Evolutionary conservation across 2,329 filamentous ascomycete species (phyloP).

Genomic region (Trichoderma sp.): DNA sequence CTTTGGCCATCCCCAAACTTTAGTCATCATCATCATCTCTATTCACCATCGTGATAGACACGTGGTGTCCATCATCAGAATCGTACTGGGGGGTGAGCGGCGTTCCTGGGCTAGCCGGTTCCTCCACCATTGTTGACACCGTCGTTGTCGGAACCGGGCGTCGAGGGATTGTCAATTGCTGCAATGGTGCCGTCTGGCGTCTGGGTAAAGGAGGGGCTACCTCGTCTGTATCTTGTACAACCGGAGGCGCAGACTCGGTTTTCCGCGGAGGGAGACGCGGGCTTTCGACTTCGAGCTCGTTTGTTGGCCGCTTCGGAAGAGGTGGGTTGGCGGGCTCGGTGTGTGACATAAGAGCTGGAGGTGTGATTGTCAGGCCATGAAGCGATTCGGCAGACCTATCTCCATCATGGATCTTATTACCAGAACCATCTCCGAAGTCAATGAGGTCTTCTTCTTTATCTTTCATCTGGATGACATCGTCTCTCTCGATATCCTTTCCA

Average conservation of each 20-base stretch:
- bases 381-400: conserved; percentile 27
- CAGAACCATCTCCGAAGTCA: conserved; percentile 27
- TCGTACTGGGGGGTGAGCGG: conserved; percentile 29
- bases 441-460: conserved; percentile 35
- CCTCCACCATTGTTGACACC: background rate
- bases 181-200: conserved; percentile 9
- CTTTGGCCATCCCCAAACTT: background rate
- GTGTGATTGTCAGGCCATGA: conserved; percentile 30
- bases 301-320: conserved; percentile 23
- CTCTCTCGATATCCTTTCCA: conserved; percentile 48
- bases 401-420: background rate
- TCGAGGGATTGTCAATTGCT: conserved; percentile 5
- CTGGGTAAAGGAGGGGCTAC: conserved; percentile 1
- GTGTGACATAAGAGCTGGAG: conserved; percentile 26
- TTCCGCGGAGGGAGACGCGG: background rate
- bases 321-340: conserved; percentile 24
- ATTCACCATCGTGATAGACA: conserved; percentile 38
- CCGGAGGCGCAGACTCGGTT: background rate
- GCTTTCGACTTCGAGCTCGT: background rate
- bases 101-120: conserved; percentile 17
- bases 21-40: conserved; percentile 33
- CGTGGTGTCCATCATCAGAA: conserved; percentile 36
- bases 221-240: background rate
- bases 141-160: conserved; percentile 4
- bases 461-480: conserved; percentile 48